These are phyloP conservation scores for Stentor roeselii DNA, from an alignment of 73 alveolate species.

Conservation along the genomic window DNA sequence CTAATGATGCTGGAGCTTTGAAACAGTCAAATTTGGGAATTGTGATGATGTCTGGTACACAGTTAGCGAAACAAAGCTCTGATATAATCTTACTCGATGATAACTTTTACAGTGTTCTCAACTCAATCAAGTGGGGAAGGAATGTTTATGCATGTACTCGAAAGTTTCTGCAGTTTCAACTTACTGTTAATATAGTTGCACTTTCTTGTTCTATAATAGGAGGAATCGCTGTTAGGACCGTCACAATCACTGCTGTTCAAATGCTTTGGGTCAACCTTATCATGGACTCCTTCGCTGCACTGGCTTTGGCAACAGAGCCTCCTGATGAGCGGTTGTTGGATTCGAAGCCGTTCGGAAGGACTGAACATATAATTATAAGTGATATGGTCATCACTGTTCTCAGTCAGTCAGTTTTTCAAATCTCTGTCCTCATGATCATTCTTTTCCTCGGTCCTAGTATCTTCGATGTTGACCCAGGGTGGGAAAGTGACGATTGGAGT, in stretches of 20 bases:
- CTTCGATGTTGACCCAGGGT: conserved; percentile 34
- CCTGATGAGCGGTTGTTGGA: conserved; percentile 73
- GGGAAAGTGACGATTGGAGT: conserved; percentile 28
- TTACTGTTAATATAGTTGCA: conserved; percentile 91
- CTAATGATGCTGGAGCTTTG: conserved; percentile 89
- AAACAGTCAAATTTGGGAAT: conserved; percentile 89
- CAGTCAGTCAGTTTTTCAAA: conserved; percentile 67
- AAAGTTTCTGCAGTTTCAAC: conserved; percentile 86
- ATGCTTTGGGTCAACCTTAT: conserved; percentile 85
- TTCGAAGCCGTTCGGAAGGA: conserved; percentile 77
- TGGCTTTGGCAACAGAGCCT: conserved; percentile 94
- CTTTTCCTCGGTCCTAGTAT: conserved; percentile 46
- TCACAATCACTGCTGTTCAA: conserved; percentile 75
- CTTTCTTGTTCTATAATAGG: conserved; percentile 82
- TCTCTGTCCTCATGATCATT: conserved; percentile 60
- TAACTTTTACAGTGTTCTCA: conserved; percentile 87
- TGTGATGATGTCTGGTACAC: conserved; percentile 96
- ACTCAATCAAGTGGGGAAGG: conserved; percentile 95
- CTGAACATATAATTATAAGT: conserved; percentile 83
- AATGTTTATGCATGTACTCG: conserved; percentile 85
- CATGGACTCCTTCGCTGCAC: conserved; percentile 92
- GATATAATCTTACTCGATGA: conserved; percentile 95
- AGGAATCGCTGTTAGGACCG: conserved; percentile 77
- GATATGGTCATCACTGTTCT: conserved; percentile 87
- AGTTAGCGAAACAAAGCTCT: conserved; percentile 96